Conservation (phyloP, 2,329 filamentous ascomycete species). For the Capronia americana region DNA sequence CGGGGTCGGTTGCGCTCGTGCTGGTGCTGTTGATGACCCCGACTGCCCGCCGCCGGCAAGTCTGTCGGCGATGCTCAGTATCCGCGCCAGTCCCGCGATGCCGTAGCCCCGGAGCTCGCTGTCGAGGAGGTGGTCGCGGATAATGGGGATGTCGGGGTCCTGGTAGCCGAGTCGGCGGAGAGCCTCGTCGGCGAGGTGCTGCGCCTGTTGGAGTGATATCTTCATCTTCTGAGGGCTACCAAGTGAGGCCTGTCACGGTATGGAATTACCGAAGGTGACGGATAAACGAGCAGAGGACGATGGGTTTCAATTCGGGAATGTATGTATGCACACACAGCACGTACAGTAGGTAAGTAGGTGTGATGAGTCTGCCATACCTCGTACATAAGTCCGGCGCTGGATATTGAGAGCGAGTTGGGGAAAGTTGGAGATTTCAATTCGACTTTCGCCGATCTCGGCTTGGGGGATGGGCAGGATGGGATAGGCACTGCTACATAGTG, state of each 20-base stretch:
- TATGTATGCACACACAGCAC: background rate
- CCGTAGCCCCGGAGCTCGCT: conserved; percentile 33
- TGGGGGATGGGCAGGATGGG: too few relatives aligned
- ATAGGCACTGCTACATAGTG: too few relatives aligned
- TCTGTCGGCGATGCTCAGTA: conserved; percentile 28
- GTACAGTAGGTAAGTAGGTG: too few relatives aligned
- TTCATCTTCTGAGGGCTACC: conserved; percentile 1
- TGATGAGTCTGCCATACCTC: too few relatives aligned
- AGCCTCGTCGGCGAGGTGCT: conserved; percentile 13
- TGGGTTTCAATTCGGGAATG: background rate
- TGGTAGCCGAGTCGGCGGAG: conserved; percentile 22
- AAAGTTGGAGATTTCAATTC: background rate
- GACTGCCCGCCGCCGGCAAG: conserved; percentile 5
- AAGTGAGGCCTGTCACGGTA: background rate
- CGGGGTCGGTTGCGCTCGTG: background rate
- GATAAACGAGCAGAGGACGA: too few relatives aligned
- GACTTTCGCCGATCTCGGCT: background rate
- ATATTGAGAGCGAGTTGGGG: background rate
- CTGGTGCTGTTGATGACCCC: too few relatives aligned
- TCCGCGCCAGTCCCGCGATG: conserved; percentile 28
- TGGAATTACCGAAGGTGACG: too few relatives aligned
- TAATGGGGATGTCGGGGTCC: conserved; percentile 15
- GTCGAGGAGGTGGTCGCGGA: conserved; percentile 30
- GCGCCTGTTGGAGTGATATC: conserved; percentile 4
- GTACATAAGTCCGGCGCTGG: too few relatives aligned